These are phyloP conservation scores for Trichoderma orchidacearum DNA, from an alignment of 495 filamentous ascomycete species.

Conservation along the genomic window DNA sequence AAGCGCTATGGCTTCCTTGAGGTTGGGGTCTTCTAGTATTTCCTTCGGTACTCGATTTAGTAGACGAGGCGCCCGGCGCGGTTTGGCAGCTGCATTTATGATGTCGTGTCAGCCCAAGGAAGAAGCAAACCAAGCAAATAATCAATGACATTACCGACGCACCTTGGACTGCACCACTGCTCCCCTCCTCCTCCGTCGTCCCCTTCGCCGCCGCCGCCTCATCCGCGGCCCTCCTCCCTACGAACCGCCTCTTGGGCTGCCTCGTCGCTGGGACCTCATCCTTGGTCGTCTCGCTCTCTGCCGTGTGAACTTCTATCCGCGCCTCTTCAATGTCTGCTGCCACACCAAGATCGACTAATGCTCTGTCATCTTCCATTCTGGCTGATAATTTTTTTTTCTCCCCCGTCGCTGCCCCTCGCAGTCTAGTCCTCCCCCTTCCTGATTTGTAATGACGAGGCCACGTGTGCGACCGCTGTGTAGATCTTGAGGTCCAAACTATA, in stretches of 20 bases:
- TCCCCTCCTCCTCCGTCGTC: slow-evolving; percentile 39
- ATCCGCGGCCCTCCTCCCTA: slow-evolving; percentile 46
- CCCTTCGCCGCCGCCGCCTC: slow-evolving; percentile 39
- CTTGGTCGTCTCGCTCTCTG: slow-evolving; percentile 8
- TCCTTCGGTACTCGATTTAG: slow-evolving; percentile 81
- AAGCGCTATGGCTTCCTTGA: slow-evolving; percentile 76
- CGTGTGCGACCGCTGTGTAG: background rate
- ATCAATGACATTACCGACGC: background rate
- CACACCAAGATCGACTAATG: slow-evolving; percentile 34
- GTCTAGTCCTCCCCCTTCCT: too few relatives aligned
- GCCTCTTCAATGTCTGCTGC: slow-evolving; percentile 35
- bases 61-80: slow-evolving; percentile 56
- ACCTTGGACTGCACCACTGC: slow-evolving; percentile 53
- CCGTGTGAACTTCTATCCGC: background rate
- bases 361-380: slow-evolving; percentile 40
- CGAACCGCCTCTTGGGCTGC: slow-evolving; percentile 68
- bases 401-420: background rate
- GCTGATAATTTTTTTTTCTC: background rate
- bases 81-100: slow-evolving; percentile 31
- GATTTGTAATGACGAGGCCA: background rate
- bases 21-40: slow-evolving; percentile 75
- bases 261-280: slow-evolving; percentile 22
- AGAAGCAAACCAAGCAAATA: background rate
- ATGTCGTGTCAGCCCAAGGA: background rate
- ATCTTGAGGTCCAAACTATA: too few relatives aligned